A percentile compares a stretch with the other conserved stretches of the same genome.
phyloP scores from a whole-genome alignment of 371 early-diverging fungal species.

The Syncephalastrum racemosum region DNA sequence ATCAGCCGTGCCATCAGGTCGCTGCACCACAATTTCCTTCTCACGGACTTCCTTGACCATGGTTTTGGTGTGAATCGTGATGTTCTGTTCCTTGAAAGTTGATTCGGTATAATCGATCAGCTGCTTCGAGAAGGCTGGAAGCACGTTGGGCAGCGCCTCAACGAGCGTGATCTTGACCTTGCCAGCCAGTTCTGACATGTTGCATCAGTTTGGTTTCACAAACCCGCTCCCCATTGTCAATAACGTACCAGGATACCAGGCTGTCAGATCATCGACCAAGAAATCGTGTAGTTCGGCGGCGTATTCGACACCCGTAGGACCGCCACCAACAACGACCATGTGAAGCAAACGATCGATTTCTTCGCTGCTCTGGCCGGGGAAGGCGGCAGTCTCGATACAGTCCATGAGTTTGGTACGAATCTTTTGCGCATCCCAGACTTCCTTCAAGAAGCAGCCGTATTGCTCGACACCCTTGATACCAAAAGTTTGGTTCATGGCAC shows the following conservation, averaged over 20 bases:
- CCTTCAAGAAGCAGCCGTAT: slow-evolving; percentile 86
- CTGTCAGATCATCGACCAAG: slow-evolving; percentile 76
- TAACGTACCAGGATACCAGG: slow-evolving; percentile 76
- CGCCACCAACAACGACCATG: slow-evolving; percentile 97
- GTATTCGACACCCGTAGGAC: slow-evolving; percentile 95
- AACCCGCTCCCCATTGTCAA: slow-evolving; percentile 2
- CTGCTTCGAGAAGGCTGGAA: slow-evolving; percentile 87
- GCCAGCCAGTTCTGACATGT: slow-evolving; percentile 59
- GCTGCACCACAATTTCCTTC: slow-evolving; percentile 77
- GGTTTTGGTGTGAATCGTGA: slow-evolving; percentile 83
- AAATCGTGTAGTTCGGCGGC: slow-evolving; percentile 95
- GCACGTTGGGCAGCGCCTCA: slow-evolving; percentile 85
- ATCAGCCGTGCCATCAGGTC: slow-evolving; percentile 63
- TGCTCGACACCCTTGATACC: slow-evolving; percentile 88
- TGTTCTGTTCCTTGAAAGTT: slow-evolving; percentile 83
- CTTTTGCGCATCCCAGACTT: slow-evolving; percentile 86
- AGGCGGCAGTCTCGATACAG: slow-evolving; percentile 87
- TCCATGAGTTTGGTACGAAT: slow-evolving; percentile 87
- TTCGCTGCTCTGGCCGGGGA: slow-evolving; percentile 74
- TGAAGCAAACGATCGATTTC: slow-evolving; percentile 85
- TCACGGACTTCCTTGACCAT: slow-evolving; percentile 87
- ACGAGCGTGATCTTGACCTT: slow-evolving; percentile 88
- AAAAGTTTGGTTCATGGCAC: slow-evolving; percentile 89
- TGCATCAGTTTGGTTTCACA: slow-evolving; percentile 3
- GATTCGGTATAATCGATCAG: slow-evolving; percentile 90